Conservation (phyloP, 345 rosid genomes). For the Murraya paniculata region DNA sequence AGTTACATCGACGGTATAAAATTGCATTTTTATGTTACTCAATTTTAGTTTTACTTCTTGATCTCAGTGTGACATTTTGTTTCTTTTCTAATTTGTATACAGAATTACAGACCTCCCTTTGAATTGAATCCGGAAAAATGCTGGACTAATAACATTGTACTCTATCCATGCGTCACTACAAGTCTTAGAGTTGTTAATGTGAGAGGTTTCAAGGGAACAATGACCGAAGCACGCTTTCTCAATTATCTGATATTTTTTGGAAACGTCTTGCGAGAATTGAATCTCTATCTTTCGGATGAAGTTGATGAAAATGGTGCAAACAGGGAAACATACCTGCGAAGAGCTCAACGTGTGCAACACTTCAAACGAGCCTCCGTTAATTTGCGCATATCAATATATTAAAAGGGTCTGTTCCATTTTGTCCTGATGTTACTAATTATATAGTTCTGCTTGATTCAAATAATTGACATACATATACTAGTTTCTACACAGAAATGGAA, state of each 20-base stretch:
- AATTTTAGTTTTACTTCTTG: not conserved
- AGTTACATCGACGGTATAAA: not conserved
- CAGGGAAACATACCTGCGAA: not conserved
- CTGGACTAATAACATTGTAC: not conserved
- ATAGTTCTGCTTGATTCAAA: not conserved
- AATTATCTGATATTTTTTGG: constrained; percentile 23
- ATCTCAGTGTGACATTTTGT: not conserved
- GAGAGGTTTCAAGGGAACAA: constrained; percentile 25
- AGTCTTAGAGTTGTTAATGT: constrained; percentile 37
- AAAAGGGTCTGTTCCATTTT: not conserved
- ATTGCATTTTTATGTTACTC: not conserved
- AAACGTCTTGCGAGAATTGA: constrained; percentile 22
- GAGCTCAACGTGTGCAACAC: constrained; percentile 6
- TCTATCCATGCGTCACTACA: constrained; percentile 21
- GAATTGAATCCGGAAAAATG: constrained; percentile 4
- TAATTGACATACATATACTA: not conserved
- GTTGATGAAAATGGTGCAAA: constrained; percentile 1
- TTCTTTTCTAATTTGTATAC: not conserved
- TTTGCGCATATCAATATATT: not conserved
- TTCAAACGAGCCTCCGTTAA: not conserved
- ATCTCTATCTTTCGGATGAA: constrained; percentile 16
- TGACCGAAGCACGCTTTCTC: constrained; percentile 20
- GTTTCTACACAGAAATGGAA: not conserved
- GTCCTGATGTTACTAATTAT: not conserved
- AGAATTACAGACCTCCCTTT: constrained; percentile 22